A percentile compares a stretch with the other conserved stretches of the same genome.
Evolutionary conservation across 768 basidiomycete species (phyloP).

Genomic region (Inosperma sp.): DNA sequence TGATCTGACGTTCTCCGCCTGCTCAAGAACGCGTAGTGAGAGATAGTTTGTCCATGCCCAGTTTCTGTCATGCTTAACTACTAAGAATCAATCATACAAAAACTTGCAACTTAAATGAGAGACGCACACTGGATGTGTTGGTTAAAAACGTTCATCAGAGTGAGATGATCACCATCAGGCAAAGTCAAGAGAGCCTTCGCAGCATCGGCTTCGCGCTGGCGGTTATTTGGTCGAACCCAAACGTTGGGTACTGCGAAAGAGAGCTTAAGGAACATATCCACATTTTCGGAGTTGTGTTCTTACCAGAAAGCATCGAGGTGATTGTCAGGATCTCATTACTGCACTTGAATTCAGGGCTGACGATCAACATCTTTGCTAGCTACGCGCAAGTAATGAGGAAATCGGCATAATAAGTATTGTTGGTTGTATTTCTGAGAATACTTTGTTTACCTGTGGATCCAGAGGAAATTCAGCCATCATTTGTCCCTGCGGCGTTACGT

Average conservation of each 20-base stretch:
- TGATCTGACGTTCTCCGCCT: conserved; percentile 90
- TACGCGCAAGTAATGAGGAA: conserved; percentile 23
- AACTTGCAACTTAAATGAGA: background rate
- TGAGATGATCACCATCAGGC: conserved; percentile 96
- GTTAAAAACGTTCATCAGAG: conserved; percentile 93
- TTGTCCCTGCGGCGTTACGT: conserved; percentile 76
- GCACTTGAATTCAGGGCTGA: conserved; percentile 92
- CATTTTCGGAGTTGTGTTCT: conserved; percentile 15
- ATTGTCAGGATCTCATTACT: conserved; percentile 95
- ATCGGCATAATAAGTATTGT: background rate
- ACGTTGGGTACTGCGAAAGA: conserved; percentile 71
- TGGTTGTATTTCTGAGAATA: background rate
- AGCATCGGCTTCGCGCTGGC: conserved; percentile 85
- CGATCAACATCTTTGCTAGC: conserved; percentile 91
- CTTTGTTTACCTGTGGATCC: conserved; percentile 80
- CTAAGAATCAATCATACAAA: background rate
- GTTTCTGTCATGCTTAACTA: conserved; percentile 72
- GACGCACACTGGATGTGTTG: conserved; percentile 76
- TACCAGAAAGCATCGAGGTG: conserved; percentile 93
- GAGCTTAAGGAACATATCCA: background rate
- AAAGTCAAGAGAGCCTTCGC: conserved; percentile 86
- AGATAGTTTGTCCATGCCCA: conserved; percentile 94
- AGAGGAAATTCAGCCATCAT: conserved; percentile 99
- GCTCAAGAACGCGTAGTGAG: conserved; percentile 72
- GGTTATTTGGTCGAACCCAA: conserved; percentile 88